Percentiles rank a stretch among this genome's conserved stretches.
Evolutionary conservation across 2,329 filamentous ascomycete species (phyloP).

Genomic region (Esteya vermicola): DNA sequence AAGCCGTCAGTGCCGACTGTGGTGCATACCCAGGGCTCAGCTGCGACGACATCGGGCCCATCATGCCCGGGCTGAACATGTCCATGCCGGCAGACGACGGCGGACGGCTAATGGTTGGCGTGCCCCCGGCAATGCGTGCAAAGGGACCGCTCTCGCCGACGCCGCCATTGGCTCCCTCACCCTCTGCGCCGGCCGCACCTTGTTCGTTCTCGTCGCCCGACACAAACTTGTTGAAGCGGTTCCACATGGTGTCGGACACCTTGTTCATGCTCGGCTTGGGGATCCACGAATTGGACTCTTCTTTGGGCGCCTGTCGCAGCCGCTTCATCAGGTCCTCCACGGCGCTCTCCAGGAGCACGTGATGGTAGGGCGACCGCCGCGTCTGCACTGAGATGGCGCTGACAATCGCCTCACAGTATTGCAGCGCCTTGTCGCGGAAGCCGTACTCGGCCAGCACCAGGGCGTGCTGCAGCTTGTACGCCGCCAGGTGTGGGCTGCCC

Average conservation of each 20-base stretch:
- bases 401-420: conserved; percentile 80
- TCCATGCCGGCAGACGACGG: conserved; percentile 60
- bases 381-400: conserved; percentile 66
- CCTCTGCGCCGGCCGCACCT: conserved; percentile 35
- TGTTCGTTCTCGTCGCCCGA: conserved; percentile 72
- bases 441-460: conserved; percentile 74
- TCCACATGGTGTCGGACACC: conserved; percentile 81
- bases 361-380: conserved; percentile 74
- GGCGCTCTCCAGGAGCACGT: conserved; percentile 55
- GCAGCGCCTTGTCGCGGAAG: conserved; percentile 65
- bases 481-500: conserved; percentile 59
- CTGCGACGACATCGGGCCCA: too few species aligned
- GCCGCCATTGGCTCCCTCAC: too few species aligned
- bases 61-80: conserved; percentile 45
- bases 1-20: too few species aligned
- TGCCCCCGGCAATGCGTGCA: conserved; percentile 62
- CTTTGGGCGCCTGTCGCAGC: conserved; percentile 72
- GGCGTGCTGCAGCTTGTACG: conserved; percentile 86
- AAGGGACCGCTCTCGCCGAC: conserved; percentile 62
- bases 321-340: conserved; percentile 76
- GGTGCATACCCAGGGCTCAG: conserved; percentile 11
- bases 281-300: conserved; percentile 75
- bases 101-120: conserved; percentile 59
- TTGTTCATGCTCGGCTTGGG: conserved; percentile 93
- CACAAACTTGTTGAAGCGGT: conserved; percentile 92